Conservation (phyloP, 495 filamentous ascomycete genomes). For the Tuber indicum region DNA sequence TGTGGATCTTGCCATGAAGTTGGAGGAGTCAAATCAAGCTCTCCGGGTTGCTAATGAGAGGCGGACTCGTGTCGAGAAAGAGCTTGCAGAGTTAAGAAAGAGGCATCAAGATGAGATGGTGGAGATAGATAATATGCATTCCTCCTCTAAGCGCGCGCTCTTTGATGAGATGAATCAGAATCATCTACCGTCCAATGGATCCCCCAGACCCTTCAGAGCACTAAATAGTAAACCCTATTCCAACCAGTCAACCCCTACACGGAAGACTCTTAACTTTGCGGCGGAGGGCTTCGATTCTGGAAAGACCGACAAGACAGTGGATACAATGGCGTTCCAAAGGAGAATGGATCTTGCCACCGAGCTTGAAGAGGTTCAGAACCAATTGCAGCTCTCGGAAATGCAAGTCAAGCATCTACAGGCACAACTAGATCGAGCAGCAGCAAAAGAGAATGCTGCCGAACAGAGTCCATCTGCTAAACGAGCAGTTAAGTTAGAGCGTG, state of each 20-base stretch:
- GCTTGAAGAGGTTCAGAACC: slow-evolving; percentile 87
- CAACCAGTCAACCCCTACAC: slow-evolving; percentile 67
- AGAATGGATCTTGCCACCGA: slow-evolving; percentile 87
- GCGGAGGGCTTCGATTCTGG: slow-evolving; percentile 65
- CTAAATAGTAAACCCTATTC: slow-evolving; percentile 67
- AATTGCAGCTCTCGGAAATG: slow-evolving; percentile 92
- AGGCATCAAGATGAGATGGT: slow-evolving; percentile 65
- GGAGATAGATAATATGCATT: slow-evolving; percentile 65
- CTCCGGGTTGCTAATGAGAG: slow-evolving; percentile 79
- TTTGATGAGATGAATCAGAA: slow-evolving; percentile 86
- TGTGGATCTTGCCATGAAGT: slow-evolving; percentile 72
- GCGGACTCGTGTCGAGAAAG: slow-evolving; percentile 72
- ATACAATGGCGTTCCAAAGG: slow-evolving; percentile 81
- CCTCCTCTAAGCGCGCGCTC: slow-evolving; percentile 62
- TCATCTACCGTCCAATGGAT: slow-evolving; percentile 66
- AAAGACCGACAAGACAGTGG: slow-evolving; percentile 80
- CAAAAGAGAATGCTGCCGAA: slow-evolving; percentile 59
- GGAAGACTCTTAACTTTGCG: slow-evolving; percentile 61
- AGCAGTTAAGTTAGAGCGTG: slow-evolving; percentile 85
- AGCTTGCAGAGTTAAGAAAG: slow-evolving; percentile 69
- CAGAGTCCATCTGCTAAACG: slow-evolving; percentile 78
- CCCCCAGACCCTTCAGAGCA: slow-evolving; percentile 68
- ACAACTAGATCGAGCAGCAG: slow-evolving; percentile 61
- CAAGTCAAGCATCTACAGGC: slow-evolving; percentile 89
- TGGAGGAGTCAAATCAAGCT: slow-evolving; percentile 83